A percentile compares a stretch with the other conserved stretches of the same genome.
phyloP scores from a whole-genome alignment of 441 rosid species.

The Corymbia calophylla region DNA sequence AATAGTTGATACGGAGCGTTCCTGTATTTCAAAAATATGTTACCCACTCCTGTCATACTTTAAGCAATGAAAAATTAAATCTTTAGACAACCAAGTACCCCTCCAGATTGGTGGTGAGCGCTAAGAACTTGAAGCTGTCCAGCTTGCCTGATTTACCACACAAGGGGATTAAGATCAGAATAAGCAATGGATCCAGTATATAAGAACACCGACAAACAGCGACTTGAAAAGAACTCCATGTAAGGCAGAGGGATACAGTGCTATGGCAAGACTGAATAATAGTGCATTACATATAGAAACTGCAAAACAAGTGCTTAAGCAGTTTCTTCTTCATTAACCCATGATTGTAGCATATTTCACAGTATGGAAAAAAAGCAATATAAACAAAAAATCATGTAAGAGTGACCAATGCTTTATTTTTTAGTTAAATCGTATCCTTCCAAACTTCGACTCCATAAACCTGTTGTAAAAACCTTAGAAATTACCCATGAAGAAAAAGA shows the following conservation, averaged over 20 bases:
- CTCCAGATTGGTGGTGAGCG: conserved; percentile 97
- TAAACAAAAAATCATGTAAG: background rate
- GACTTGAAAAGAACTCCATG: background rate
- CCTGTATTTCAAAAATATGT: conserved; percentile 26
- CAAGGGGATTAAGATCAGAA: background rate
- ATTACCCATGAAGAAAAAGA: background rate
- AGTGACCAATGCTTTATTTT: background rate
- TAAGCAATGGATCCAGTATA: background rate
- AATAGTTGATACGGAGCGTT: conserved; percentile 89
- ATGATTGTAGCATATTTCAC: background rate
- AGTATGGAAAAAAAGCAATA: background rate
- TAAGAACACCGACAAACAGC: background rate
- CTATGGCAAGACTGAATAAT: background rate
- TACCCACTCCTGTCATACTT: background rate
- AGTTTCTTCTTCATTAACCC: background rate
- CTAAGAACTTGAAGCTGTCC: conserved; percentile 91
- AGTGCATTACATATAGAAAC: background rate
- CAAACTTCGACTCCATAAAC: background rate
- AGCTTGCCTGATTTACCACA: conserved; percentile 41
- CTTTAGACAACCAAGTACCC: conserved; percentile 34
- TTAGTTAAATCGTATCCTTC: background rate
- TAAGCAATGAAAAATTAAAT: background rate
- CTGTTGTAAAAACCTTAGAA: background rate
- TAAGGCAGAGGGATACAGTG: background rate
- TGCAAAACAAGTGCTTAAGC: background rate